These are phyloP conservation scores for Pseudisothecium myosuroides DNA, from an alignment of 225 moss, liverwort and hornwort genomes.

Conservation along the genomic window DNA sequence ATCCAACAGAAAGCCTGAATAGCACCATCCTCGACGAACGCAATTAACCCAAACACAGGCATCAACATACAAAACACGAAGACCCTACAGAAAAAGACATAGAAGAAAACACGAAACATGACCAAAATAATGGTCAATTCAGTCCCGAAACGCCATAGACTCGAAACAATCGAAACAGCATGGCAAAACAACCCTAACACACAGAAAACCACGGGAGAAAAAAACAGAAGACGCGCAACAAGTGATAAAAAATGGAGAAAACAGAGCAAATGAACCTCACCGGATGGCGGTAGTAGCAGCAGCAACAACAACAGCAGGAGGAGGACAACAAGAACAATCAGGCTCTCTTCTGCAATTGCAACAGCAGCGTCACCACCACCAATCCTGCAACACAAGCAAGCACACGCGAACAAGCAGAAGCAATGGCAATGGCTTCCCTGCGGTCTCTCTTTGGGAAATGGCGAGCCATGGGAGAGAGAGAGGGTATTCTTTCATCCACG, in stretches of 20 bases:
- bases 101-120: not conserved
- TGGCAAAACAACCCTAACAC: not conserved
- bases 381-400: not conserved
- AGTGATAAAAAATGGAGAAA: not conserved
- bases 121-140: not conserved
- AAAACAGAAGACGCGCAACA: not conserved
- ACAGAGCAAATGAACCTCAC: not conserved
- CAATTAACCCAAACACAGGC: not conserved
- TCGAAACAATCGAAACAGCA: not conserved
- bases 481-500: not conserved
- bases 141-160: not conserved
- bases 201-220: not conserved
- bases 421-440: not conserved
- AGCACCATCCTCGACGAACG: too few relatives aligned
- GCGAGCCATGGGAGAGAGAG: not conserved
- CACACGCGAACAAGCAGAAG: not conserved
- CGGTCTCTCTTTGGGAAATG: not conserved
- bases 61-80: not conserved
- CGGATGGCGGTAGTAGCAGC: not conserved
- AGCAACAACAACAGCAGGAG: not conserved
- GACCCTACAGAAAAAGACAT: not conserved
- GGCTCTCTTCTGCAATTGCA: not conserved
- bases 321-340: not conserved
- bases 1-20: not conserved
- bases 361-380: not conserved